Conservation (phyloP, 106 monocot species). For the Allium cepa region DNA sequence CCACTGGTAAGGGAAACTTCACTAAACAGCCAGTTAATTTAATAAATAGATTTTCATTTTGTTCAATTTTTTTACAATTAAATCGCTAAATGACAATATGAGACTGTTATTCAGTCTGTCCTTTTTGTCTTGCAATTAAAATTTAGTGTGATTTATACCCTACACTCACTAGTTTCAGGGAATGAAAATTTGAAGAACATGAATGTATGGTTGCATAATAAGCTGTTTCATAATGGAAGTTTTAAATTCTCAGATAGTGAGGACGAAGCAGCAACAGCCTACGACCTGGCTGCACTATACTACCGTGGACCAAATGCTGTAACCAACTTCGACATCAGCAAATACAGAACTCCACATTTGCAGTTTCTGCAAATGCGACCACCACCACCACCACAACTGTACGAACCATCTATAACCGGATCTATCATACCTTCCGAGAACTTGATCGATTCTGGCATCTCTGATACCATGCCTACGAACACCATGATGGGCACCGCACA, state of each 20-base stretch:
- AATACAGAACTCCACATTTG: neutral
- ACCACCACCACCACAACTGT: too few species aligned
- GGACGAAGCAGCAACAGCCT: constrained; percentile 49
- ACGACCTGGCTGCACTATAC: constrained; percentile 46
- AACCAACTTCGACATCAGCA: constrained; percentile 38
- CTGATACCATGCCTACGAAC: too few species aligned
- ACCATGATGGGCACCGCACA: too few species aligned
- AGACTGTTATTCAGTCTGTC: neutral
- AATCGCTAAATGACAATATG: neutral
- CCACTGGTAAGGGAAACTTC: too few species aligned
- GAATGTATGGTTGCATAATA: neutral
- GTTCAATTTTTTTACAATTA: neutral
- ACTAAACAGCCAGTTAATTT: too few species aligned
- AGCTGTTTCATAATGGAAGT: neutral
- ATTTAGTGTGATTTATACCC: neutral
- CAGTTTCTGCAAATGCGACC: too few species aligned
- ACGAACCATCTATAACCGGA: too few species aligned
- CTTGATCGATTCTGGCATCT: too few species aligned
- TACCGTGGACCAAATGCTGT: constrained; percentile 39
- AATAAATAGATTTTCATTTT: neutral
- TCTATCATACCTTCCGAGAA: too few species aligned
- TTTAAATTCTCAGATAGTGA: constrained; percentile 24
- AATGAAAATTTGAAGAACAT: neutral
- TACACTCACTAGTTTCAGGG: neutral
- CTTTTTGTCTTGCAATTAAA: neutral